Evolutionary conservation across 768 basidiomycete species (phyloP).

Genomic region (Leccinum ochraceum): DNA sequence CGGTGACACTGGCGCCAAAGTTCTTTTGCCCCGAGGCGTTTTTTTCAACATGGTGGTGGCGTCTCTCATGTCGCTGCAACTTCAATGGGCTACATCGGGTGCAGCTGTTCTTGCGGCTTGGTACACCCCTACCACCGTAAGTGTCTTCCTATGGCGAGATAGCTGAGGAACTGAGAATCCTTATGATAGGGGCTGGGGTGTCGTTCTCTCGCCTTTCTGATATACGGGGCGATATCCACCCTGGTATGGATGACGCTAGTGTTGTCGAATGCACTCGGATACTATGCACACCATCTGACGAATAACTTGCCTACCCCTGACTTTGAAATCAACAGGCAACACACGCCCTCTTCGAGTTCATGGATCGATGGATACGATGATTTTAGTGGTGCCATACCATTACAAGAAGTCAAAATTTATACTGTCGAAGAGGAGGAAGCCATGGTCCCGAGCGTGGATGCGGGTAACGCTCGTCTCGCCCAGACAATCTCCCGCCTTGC

Average conservation of each 20-base stretch:
- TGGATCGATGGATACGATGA: not conserved
- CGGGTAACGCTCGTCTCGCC: not conserved
- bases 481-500: conserved; percentile 1
- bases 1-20: not conserved
- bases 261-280: conserved; percentile 27
- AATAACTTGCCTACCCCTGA: not conserved
- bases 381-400: not conserved
- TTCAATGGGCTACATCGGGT: conserved; percentile 37
- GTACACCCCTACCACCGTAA: conserved; percentile 33
- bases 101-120: conserved; percentile 30
- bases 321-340: not conserved
- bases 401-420: not conserved
- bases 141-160: not conserved
- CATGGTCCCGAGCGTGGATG: too few relatives aligned
- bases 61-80: conserved; percentile 27
- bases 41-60: conserved; percentile 31
- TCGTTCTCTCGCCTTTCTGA: conserved; percentile 33
- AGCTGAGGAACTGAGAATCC: not conserved
- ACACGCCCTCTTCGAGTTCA: not conserved
- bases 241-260: conserved; percentile 33
- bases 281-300: conserved; percentile 16
- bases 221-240: conserved; percentile 34
- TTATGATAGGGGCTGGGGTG: conserved; percentile 33
- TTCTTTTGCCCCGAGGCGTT: conserved; percentile 24
- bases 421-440: not conserved